Base-by-base conservation (phyloP, 75 land plant species). In the Cupressus sempervirens region DNA sequence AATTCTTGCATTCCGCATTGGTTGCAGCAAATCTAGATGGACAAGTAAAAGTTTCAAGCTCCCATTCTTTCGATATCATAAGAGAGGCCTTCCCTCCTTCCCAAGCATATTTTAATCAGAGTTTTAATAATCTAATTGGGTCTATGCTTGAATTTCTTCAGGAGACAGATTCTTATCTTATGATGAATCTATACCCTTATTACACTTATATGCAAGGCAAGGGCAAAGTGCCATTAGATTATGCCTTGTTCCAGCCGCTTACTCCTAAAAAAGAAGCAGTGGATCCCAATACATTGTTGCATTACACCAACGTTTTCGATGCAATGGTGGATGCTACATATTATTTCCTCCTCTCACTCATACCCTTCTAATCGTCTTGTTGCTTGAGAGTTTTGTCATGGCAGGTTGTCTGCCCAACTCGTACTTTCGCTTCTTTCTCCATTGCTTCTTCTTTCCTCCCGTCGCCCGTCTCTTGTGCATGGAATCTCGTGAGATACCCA, bases 101-200 rank as follows among this genome's bases (percentile, higher is more conserved):
- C 35, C 85, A 89, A 41, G 95, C 93, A 76, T 84, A 86, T 54
- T 95, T 95, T 84, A 94, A 92, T 72, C 87, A 90, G 18, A 87
- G 91, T 26, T 90, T 88, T 88, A 91, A 88, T 83, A 74, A 87
- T 14, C 81, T 89, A 10, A 70, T 95, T 40, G 86, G 74, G 84
- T 96, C 95, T 65, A 54, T 95, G 76, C 90, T 95, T 85, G 92
- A 91, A 82, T 93, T 95, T 85, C 88, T 95, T 68, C 88, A 87
- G 15, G 90, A 89, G 72, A 91, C 96, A 7, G 88, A 88, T 23
- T 94, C 97, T 23, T 93, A 75, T 38, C 88, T 86, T 83, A 94
- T 95, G 96, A 83, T 94, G 46, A 95, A 95, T 86, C 91, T 90
- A 14, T 90, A 93, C 83, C 96, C 97, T 40, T 93, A 95, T 83